phyloP scores from a whole-genome alignment of 371 early-diverging fungal species.

The Rhizopus arrhizus region DNA sequence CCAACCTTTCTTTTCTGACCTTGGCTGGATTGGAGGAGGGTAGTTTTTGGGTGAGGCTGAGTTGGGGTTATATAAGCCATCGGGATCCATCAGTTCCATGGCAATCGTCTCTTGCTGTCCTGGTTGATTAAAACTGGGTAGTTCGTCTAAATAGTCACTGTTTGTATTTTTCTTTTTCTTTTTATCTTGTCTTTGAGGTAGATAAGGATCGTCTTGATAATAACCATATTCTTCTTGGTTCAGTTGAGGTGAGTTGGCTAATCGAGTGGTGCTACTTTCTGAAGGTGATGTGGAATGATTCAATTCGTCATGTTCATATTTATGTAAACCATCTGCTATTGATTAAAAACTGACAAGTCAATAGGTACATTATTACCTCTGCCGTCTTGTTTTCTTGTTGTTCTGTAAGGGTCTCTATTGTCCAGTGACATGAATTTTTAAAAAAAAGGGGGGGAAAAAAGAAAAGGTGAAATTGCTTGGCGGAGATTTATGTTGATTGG shows the following conservation, averaged over 20 bases:
- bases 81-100: conserved; percentile 36
- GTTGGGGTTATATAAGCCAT: not conserved
- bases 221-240: conserved; percentile 25
- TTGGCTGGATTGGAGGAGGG: conserved; percentile 10
- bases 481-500: too few relatives aligned
- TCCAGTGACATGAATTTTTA: too few relatives aligned
- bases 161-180: conserved; percentile 26
- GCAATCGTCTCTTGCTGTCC: conserved; percentile 41
- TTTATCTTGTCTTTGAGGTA: conserved; percentile 26
- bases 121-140: conserved; percentile 42
- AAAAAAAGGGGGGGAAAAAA: too few relatives aligned
- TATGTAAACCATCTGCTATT: not conserved
- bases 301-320: not conserved
- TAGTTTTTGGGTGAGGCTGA: conserved; percentile 4
- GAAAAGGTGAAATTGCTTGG: too few relatives aligned
- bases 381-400: conserved; percentile 32
- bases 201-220: conserved; percentile 43
- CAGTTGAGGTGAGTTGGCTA: conserved; percentile 17
- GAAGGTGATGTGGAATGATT: conserved; percentile 45
- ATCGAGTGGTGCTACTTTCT: conserved; percentile 41
- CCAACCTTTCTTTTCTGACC: conserved; percentile 5
- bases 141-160: conserved; percentile 43
- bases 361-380: conserved; percentile 28
- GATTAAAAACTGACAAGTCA: not conserved
- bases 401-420: conserved; percentile 39